Conservation (phyloP, 2,329 filamentous ascomycete genomes). For the Fusarium veterinarium region DNA sequence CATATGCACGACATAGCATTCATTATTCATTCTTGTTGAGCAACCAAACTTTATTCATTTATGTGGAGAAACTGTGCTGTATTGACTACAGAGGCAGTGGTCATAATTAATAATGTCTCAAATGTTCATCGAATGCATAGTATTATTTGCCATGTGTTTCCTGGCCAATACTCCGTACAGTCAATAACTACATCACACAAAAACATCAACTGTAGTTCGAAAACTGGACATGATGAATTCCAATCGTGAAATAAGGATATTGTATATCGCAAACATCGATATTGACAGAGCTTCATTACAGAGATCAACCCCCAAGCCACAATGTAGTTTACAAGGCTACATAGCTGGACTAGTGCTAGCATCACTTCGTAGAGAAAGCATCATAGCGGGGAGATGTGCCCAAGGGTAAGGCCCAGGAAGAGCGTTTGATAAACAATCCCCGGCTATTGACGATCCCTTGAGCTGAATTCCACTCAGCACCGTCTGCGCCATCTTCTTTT, state of each 20-base stretch:
- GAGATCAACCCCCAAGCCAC: constrained; percentile 37
- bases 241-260: background rate
- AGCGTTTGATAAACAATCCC: constrained; percentile 37
- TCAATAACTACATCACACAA: background rate
- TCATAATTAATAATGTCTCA: constrained; percentile 14
- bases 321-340: constrained; percentile 16
- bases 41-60: constrained; percentile 24
- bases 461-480: constrained; percentile 13
- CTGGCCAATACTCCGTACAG: background rate
- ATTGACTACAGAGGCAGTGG: background rate
- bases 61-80: constrained; percentile 21
- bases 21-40: constrained; percentile 29
- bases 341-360: constrained; percentile 20
- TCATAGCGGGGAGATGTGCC: constrained; percentile 35
- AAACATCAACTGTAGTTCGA: constrained; percentile 4
- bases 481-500: constrained; percentile 19
- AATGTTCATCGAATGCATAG: background rate
- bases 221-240: constrained; percentile 1
- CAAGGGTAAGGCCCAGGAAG: constrained; percentile 12
- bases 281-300: constrained; percentile 19
- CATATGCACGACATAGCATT: constrained; percentile 35
- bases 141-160: constrained; percentile 1
- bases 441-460: constrained; percentile 25
- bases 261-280: constrained; percentile 13
- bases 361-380: constrained; percentile 12